Percentiles rank a stretch among this genome's conserved stretches.
phyloP scores from a whole-genome alignment of 148 eudicot species.

The Salicornia ramosissima region DNA sequence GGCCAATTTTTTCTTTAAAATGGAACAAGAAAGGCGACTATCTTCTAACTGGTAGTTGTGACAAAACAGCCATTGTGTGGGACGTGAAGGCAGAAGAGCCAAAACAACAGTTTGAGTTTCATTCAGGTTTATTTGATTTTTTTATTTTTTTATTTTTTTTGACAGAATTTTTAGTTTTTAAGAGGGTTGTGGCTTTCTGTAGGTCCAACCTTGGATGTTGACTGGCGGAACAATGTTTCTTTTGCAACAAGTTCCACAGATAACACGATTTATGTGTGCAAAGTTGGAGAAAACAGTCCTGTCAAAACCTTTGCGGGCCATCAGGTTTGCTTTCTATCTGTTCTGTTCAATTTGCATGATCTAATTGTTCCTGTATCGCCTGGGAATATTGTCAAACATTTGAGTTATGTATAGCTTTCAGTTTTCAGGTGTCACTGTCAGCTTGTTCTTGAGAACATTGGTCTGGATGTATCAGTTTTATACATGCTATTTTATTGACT shows the following conservation, averaged over 20 bases:
- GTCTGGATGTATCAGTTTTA: neutral
- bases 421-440: neutral
- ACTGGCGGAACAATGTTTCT: constrained; percentile 68
- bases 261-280: constrained; percentile 63
- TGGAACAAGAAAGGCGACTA: constrained; percentile 78
- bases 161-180: neutral
- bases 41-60: constrained; percentile 72
- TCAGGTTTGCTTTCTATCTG: constrained; percentile 42
- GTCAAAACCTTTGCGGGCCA: constrained; percentile 65
- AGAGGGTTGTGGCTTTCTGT: constrained; percentile 10
- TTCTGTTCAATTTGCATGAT: neutral
- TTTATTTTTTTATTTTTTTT: neutral
- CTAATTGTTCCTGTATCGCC: neutral
- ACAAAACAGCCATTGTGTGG: constrained; percentile 68
- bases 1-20: constrained; percentile 58
- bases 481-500: neutral
- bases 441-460: neutral
- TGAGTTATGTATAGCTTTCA: neutral
- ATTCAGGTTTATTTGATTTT: constrained; percentile 67
- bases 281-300: constrained; percentile 52
- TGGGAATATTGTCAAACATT: neutral
- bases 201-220: constrained; percentile 75
- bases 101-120: constrained; percentile 60
- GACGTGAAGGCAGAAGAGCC: constrained; percentile 53
- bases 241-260: constrained; percentile 86